These are phyloP conservation scores for Protea cynaroides DNA, from an alignment of 164 flowering plant species.

Conservation along the genomic window DNA sequence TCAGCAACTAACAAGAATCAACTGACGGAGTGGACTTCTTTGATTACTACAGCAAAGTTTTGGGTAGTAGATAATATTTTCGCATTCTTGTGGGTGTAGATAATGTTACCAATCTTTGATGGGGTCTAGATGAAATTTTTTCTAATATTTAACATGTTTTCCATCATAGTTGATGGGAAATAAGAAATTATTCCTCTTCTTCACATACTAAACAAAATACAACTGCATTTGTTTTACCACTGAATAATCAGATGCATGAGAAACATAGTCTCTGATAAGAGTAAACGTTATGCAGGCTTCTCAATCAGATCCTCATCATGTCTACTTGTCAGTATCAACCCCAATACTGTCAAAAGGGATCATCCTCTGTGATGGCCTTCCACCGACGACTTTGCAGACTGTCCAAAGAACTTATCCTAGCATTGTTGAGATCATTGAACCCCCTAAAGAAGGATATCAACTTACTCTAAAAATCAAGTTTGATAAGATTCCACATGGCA, in stretches of 20 bases:
- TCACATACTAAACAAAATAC: not conserved
- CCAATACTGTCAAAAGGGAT: constrained; percentile 46
- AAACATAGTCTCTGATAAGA: not conserved
- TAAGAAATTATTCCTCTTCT: not conserved
- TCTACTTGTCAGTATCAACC: constrained; percentile 63
- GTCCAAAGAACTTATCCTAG: constrained; percentile 35
- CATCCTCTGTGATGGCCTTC: constrained; percentile 25
- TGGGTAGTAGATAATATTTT: no score
- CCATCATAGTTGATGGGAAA: not conserved
- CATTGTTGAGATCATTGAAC: constrained; percentile 50
- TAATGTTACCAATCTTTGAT: no score
- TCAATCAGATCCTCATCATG: constrained; percentile 40
- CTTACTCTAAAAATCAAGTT: constrained; percentile 60
- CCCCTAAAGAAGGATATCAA: constrained; percentile 62
- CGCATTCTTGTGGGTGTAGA: no score
- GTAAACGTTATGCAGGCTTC: constrained; percentile 40
- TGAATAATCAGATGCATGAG: not conserved
- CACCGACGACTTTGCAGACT: constrained; percentile 30
- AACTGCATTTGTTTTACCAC: not conserved
- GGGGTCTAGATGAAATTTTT: no score
- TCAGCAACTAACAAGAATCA: no score
- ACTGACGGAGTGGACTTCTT: no score
- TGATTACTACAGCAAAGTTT: no score
- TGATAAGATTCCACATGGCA: constrained; percentile 40
- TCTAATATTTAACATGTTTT: not conserved